Conservation (phyloP, 108 stramenopile species). For the Craspedostauros australis region DNA sequence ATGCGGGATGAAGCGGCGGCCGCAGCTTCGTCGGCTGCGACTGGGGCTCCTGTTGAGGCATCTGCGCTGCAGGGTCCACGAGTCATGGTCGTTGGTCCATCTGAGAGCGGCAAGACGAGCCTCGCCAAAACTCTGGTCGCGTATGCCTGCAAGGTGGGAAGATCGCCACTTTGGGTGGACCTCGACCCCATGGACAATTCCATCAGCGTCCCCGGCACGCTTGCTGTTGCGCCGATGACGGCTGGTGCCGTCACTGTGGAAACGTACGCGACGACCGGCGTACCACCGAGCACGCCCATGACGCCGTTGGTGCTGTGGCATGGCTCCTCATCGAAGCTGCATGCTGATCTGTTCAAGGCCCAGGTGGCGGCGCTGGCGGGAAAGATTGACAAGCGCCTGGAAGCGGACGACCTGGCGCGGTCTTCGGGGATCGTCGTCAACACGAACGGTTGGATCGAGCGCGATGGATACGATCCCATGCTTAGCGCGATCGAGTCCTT, state of each 20-base stretch:
- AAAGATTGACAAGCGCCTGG: constrained; percentile 48
- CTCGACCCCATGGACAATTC: constrained; percentile 74
- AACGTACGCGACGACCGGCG: constrained; percentile 46
- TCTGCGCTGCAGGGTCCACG: constrained; percentile 70
- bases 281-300: constrained; percentile 27
- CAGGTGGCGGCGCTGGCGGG: constrained; percentile 61
- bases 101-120: constrained; percentile 82
- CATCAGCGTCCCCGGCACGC: constrained; percentile 66
- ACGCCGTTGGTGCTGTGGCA: constrained; percentile 74
- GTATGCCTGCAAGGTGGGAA: constrained; percentile 79
- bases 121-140: constrained; percentile 55
- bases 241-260: constrained; percentile 46
- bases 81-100: constrained; percentile 69
- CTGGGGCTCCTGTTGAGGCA: too few relatives aligned
- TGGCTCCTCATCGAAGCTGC: constrained; percentile 16
- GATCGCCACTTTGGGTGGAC: constrained; percentile 76
- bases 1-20: constrained; percentile 66
- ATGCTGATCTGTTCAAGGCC: constrained; percentile 51
- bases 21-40: neutral
- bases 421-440: constrained; percentile 37
- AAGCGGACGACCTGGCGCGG: constrained; percentile 51
- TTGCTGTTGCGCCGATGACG: constrained; percentile 57
- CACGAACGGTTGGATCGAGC: constrained; percentile 69
- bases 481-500: constrained; percentile 64
- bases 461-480: constrained; percentile 53